Evolutionary conservation across 257 asterid species (phyloP).

Genomic region (Rauvolfia tetraphylla): DNA sequence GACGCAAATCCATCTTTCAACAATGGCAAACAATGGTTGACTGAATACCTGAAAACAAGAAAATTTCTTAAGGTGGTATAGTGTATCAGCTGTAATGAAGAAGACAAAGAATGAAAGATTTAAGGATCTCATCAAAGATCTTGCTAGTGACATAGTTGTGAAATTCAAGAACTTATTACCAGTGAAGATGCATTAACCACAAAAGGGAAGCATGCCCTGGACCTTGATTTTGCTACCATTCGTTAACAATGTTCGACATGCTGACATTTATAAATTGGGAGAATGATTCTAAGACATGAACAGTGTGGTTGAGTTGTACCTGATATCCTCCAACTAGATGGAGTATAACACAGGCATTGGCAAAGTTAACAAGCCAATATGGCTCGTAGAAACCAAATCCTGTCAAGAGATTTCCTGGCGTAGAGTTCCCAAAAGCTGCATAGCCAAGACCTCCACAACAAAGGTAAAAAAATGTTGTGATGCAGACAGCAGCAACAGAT

Average conservation of each 20-base stretch:
- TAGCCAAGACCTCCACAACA: slow-evolving; percentile 92
- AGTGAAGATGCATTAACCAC: no score
- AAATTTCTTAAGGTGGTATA: neutral
- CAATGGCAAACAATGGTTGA: slow-evolving; percentile 65
- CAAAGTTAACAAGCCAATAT: slow-evolving; percentile 76
- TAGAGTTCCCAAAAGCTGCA: slow-evolving; percentile 80
- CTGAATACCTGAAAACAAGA: slow-evolving; percentile 45
- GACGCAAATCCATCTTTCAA: slow-evolving; percentile 40
- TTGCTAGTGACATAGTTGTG: no score
- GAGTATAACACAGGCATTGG: slow-evolving; percentile 75
- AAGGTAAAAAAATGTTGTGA: slow-evolving; percentile 65
- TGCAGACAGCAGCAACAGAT: slow-evolving; percentile 42
- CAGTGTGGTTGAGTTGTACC: slow-evolving; percentile 32
- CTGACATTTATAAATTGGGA: neutral
- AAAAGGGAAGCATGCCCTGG: neutral
- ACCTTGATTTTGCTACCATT: neutral
- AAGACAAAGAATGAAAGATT: neutral
- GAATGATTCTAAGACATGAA: neutral
- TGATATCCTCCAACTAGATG: slow-evolving; percentile 84
- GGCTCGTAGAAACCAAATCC: slow-evolving; percentile 86
- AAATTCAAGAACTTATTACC: no score
- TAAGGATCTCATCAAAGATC: no score
- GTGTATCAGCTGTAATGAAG: neutral
- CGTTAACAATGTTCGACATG: neutral
- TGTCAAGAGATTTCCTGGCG: slow-evolving; percentile 84